A percentile compares a stretch with the other conserved stretches of the same genome.
Conservation (phyloP, 2,329 filamentous ascomycete species). For the Epichloe gansuensis region DNA sequence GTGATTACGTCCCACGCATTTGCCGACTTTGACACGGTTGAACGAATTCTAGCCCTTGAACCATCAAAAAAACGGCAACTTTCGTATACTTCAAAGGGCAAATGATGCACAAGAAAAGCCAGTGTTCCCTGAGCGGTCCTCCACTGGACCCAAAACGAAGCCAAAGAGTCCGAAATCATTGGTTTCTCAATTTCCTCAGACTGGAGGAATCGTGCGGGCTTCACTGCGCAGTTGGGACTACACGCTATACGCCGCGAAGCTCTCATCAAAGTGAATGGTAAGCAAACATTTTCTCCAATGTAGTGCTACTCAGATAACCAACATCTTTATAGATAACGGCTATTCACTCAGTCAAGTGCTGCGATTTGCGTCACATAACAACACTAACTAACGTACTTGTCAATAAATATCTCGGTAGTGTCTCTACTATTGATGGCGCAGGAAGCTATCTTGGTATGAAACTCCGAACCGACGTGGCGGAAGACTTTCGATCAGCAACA, state of each 20-base stretch:
- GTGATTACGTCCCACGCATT: neutral
- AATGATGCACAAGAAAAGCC: neutral
- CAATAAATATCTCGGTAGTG: neutral
- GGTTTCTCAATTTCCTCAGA: neutral
- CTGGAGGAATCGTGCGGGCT: neutral
- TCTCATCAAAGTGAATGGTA: neutral
- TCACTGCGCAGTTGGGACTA: neutral
- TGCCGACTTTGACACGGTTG: neutral
- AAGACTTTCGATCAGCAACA: neutral
- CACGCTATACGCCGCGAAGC: neutral
- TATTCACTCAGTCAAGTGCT: neutral
- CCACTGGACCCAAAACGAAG: neutral
- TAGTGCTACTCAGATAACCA: neutral
- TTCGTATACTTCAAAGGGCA: neutral
- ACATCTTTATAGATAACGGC: neutral
- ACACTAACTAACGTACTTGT: neutral
- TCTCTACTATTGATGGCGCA: neutral
- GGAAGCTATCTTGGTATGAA: neutral
- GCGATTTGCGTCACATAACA: neutral
- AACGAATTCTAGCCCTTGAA: neutral
- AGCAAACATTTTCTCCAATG: neutral
- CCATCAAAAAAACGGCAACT: neutral
- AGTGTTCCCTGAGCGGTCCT: neutral
- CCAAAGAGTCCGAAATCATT: neutral
- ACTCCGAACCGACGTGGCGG: neutral